Evolutionary conservation across 768 basidiomycete genomes (phyloP).

Genomic region (Amanita subjunquillea): DNA sequence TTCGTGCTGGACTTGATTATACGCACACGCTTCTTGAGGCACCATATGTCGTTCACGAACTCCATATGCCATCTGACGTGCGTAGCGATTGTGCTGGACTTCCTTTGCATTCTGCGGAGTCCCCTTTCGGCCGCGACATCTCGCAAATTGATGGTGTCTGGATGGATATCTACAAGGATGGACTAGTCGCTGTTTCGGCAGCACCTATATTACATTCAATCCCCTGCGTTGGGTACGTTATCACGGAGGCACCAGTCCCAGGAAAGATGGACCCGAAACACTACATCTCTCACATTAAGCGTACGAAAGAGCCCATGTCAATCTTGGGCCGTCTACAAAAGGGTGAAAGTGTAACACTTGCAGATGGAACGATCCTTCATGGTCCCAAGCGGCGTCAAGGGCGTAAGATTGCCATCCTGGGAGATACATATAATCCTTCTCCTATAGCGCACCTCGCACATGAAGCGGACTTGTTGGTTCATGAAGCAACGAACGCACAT

Average conservation of each 20-base stretch:
- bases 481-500: conserved; percentile 87
- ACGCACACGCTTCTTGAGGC: conserved; percentile 58
- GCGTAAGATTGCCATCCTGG: conserved; percentile 71
- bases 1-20: conserved; percentile 56
- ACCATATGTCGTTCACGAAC: conserved; percentile 77
- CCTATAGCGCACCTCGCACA: conserved; percentile 47
- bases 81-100: conserved; percentile 35
- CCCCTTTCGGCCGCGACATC: conserved; percentile 54
- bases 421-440: conserved; percentile 80
- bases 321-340: conserved; percentile 58
- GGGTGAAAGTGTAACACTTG: conserved; percentile 51
- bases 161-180: conserved; percentile 51
- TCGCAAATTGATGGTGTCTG: conserved; percentile 48
- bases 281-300: conserved; percentile 59
- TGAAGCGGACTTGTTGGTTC: conserved; percentile 66
- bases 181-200: conserved; percentile 53
- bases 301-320: conserved; percentile 60
- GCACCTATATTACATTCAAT: conserved; percentile 75
- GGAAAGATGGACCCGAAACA: conserved; percentile 65
- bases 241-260: conserved; percentile 59
- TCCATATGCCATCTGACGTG: conserved; percentile 56
- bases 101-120: conserved; percentile 42
- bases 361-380: conserved; percentile 62
- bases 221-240: conserved; percentile 72
- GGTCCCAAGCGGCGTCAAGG: conserved; percentile 60